Base-by-base conservation (phyloP, 495 filamentous ascomycete genomes). In the Penicillium flavigenum region DNA sequence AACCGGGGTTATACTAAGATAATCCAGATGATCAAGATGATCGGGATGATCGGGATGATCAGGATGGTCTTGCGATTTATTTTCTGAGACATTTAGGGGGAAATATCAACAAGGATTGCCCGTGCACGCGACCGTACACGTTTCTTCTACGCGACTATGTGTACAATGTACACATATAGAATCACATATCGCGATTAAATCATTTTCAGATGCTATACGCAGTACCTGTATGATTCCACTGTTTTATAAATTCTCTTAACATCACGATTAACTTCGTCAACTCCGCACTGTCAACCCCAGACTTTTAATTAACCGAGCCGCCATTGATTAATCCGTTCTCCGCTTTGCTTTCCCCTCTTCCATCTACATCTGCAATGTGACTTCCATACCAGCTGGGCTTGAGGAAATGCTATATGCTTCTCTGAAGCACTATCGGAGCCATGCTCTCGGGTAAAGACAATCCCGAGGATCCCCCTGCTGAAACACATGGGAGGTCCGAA, bases 371-470 rank as follows among this genome's bases (percentile, higher is more conserved):
- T 22, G 38, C 36, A 24, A 50, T 58, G 26, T 34, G 38, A 43
- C 24, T 32, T 47, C 26, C 51, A 27, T 34, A 22, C 12, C n/a
- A 19, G 19, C 19, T 14, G 20, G 19, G 16, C 34, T n/a, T 34
- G 26, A 17, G 46, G 24, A 57, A 59, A 59, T 69, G 62, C 63
- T 47, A 62, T 66, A 57, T 46, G 43, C 51, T 46, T 26, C 22
- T 55, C 26, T 59, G 32, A 29, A 51, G 57, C 48, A 29, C 49
- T 26, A 51, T 58, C 60, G 51, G 60, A 56, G 63, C 58, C 57
- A 74, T 76, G 73, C 69, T 68, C 50, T 61, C 71, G 51, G 70
- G 64, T 54, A 68, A 59, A 42, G 65, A 66, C 48, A 61, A 69
- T 54, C 59, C 62, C 44, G n/a, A 39, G 14, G 34, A 38, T 38